Evolutionary conservation across 179 eudicot genomes (phyloP).

Genomic region (Gypsophila paniculata): DNA sequence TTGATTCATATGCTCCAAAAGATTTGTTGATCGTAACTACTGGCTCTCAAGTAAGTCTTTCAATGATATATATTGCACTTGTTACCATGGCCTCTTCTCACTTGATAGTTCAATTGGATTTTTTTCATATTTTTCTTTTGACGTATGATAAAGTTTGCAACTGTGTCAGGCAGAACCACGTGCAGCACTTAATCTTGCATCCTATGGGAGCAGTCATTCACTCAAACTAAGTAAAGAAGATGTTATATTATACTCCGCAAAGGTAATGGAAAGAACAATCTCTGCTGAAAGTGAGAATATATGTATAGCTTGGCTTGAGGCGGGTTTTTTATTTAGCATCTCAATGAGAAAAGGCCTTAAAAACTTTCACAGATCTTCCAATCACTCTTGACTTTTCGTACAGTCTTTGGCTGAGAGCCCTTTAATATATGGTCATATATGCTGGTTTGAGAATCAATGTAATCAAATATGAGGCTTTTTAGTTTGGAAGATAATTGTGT

Average conservation of each 20-base stretch:
- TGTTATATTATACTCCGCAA: constrained; percentile 81
- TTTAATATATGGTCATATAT: background rate
- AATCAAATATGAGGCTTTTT: background rate
- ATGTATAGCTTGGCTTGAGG: background rate
- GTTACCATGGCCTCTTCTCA: background rate
- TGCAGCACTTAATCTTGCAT: constrained; percentile 97
- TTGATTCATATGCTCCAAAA: constrained; percentile 93
- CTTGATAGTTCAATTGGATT: background rate
- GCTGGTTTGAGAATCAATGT: background rate
- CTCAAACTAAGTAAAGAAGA: constrained; percentile 91
- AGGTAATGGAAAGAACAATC: constrained; percentile 41
- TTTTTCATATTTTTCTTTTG: constrained; percentile 15
- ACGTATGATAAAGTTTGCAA: constrained; percentile 30
- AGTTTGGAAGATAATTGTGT: background rate
- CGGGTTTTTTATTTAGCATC: background rate
- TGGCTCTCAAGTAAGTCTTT: constrained; percentile 86
- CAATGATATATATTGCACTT: constrained; percentile 21
- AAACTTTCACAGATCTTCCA: background rate
- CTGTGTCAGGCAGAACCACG: constrained; percentile 98
- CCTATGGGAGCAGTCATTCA: constrained; percentile 86
- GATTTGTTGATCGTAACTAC: constrained; percentile 93
- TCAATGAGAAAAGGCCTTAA: background rate
- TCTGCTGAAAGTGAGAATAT: background rate
- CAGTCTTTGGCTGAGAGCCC: background rate
- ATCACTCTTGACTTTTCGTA: background rate